Conservation (phyloP, 2,329 filamentous ascomycete genomes). For the Hypoxylon sp. region DNA sequence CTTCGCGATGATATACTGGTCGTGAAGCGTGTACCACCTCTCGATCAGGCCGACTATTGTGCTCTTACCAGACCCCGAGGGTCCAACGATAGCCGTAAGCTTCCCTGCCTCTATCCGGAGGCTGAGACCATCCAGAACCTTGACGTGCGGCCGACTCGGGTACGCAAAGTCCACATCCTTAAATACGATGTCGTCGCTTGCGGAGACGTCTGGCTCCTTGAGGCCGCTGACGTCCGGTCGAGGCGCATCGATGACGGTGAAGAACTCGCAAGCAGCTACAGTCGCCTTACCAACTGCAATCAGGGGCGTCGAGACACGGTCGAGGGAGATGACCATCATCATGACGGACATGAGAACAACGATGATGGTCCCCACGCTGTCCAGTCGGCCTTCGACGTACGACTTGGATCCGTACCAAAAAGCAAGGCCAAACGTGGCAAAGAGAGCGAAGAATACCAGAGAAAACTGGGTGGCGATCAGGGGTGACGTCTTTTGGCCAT, state of each 20-base stretch:
- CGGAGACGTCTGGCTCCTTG: slow-evolving; percentile 58
- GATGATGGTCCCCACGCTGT: slow-evolving; percentile 61
- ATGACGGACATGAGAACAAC: slow-evolving; percentile 67
- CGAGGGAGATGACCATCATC: slow-evolving; percentile 64
- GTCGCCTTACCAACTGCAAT: slow-evolving; percentile 66
- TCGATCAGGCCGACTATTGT: slow-evolving; percentile 76
- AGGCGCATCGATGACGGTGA: slow-evolving; percentile 61
- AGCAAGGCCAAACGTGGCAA: slow-evolving; percentile 61
- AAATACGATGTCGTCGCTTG: slow-evolving; percentile 65
- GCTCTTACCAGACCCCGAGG: slow-evolving; percentile 76
- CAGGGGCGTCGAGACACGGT: slow-evolving; percentile 64
- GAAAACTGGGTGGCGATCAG: slow-evolving; percentile 62
- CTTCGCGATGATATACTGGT: slow-evolving; percentile 61
- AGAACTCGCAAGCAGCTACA: slow-evolving; percentile 66
- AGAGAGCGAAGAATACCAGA: slow-evolving; percentile 63
- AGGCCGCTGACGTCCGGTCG: slow-evolving; percentile 52
- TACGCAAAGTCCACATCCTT: slow-evolving; percentile 76
- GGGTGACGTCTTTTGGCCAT: slow-evolving; percentile 59
- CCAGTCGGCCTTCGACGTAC: slow-evolving; percentile 55
- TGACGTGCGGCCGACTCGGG: slow-evolving; percentile 69
- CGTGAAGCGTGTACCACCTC: slow-evolving; percentile 72
- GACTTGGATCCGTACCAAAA: slow-evolving; percentile 70
- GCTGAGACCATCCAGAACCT: slow-evolving; percentile 67
- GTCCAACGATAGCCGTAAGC: slow-evolving; percentile 76
- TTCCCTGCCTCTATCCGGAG: slow-evolving; percentile 69